A percentile compares a stretch with the other conserved stretches of the same genome.
These are phyloP conservation scores for Lathyrus sativus DNA, from an alignment of 306 rosid species.

Conservation along the genomic window DNA sequence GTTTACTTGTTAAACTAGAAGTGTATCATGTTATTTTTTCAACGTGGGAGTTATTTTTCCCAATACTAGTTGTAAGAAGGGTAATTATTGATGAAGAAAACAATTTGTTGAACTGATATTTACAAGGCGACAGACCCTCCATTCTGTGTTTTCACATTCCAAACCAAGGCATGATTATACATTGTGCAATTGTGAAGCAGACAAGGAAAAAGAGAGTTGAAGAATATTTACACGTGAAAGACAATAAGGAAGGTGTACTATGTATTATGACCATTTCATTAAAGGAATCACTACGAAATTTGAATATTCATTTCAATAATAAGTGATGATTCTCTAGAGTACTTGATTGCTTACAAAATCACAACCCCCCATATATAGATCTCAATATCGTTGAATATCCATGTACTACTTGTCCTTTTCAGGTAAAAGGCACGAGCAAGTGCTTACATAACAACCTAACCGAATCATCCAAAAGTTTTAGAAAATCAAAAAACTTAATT, in stretches of 20 bases:
- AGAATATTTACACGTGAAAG: conserved; percentile 49
- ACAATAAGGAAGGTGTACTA: conserved; percentile 32
- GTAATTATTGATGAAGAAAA: conserved; percentile 13
- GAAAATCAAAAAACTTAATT: background rate
- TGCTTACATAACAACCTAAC: background rate
- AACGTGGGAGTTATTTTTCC: no score
- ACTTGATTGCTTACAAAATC: conserved; percentile 27
- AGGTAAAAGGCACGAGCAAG: conserved; percentile 20
- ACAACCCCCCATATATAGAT: conserved; percentile 19
- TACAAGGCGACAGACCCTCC: conserved; percentile 28
- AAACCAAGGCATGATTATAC: conserved; percentile 37
- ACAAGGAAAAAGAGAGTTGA: conserved; percentile 29
- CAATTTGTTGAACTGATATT: conserved; percentile 10
- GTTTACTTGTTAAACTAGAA: no score
- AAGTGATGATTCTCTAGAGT: conserved; percentile 22
- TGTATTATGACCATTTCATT: conserved; percentile 33
- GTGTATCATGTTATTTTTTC: no score
- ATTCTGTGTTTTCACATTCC: conserved; percentile 38
- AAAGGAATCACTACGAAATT: conserved; percentile 10
- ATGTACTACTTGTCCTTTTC: conserved; percentile 23
- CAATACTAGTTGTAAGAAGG: no score
- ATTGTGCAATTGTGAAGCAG: conserved; percentile 33
- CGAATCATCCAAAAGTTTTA: background rate
- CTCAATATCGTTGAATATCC: conserved; percentile 25
- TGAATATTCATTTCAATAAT: conserved; percentile 35